Conservation (phyloP, 1,139 yeast genomes). For the Yamadazyma triangularis region DNA sequence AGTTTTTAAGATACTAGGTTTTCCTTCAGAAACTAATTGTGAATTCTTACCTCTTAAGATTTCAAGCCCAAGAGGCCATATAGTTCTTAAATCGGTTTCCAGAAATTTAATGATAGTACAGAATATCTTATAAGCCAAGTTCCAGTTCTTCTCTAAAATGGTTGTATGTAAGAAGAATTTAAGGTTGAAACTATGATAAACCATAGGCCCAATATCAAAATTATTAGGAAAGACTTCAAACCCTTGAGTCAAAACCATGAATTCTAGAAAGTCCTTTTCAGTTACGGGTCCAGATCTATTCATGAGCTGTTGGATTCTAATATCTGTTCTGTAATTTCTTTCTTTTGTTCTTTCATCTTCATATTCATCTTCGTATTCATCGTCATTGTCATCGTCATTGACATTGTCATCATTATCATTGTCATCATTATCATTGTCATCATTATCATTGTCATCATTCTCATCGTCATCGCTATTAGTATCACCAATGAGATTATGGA, state of each 20-base stretch:
- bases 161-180: conserved; percentile 30
- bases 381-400: conserved; percentile 4
- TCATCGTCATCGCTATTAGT: background rate
- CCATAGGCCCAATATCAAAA: conserved; percentile 3
- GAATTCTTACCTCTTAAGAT: conserved; percentile 16
- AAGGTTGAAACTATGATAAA: conserved; percentile 29
- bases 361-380: conserved; percentile 3
- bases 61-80: conserved; percentile 59
- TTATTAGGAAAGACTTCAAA: conserved; percentile 25
- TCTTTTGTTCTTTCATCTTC: conserved; percentile 4
- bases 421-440: background rate
- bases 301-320: conserved; percentile 12
- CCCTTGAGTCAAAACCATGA: conserved; percentile 24
- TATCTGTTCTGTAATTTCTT: conserved; percentile 6
- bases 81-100: conserved; percentile 44
- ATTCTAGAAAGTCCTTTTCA: conserved; percentile 15
- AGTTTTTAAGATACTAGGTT: conserved; percentile 13
- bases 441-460: background rate
- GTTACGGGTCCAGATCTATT: conserved; percentile 18
- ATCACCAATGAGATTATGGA: conserved; percentile 1
- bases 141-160: conserved; percentile 49
- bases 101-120: conserved; percentile 44
- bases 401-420: conserved; percentile 3
- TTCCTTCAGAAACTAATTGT: background rate
- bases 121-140: conserved; percentile 48